These are phyloP conservation scores for Exophiala calicioides DNA, from an alignment of 2,329 filamentous ascomycete genomes.

Conservation along the genomic window DNA sequence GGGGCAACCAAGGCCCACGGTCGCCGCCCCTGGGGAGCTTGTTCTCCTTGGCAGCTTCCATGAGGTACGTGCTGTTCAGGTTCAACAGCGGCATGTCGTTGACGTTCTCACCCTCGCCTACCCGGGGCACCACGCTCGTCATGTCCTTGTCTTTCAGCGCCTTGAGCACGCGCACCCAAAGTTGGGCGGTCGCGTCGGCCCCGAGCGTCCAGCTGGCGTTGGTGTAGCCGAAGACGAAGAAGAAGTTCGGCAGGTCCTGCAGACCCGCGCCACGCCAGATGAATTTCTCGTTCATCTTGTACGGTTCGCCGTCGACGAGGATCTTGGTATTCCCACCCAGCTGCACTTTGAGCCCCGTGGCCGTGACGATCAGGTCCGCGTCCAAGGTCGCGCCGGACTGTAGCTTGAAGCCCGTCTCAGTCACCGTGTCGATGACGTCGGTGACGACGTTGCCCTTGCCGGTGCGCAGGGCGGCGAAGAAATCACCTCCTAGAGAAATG, in stretches of 20 bases:
- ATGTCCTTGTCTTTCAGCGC: constrained; percentile 21
- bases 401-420: constrained; percentile 51
- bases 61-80: constrained; percentile 45
- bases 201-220: constrained; percentile 50
- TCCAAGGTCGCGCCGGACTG: constrained; percentile 42
- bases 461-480: constrained; percentile 54
- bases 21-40: constrained; percentile 42
- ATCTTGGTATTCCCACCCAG: constrained; percentile 41
- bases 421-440: constrained; percentile 55
- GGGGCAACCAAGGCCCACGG: constrained; percentile 42
- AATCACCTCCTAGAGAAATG: constrained; percentile 54
- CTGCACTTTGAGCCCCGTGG: constrained; percentile 46
- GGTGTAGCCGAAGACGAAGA: constrained; percentile 46
- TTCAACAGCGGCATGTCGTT: constrained; percentile 36
- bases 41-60: constrained; percentile 33
- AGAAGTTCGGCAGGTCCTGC: constrained; percentile 47
- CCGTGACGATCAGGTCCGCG: constrained; percentile 48
- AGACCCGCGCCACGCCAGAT: constrained; percentile 48
- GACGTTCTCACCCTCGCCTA: constrained; percentile 17
- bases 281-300: constrained; percentile 39
- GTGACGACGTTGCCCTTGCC: constrained; percentile 58
- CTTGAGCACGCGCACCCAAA: constrained; percentile 42
- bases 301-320: constrained; percentile 39
- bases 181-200: constrained; percentile 45
- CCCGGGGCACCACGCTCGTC: constrained; percentile 20